These are phyloP conservation scores for Lachnellula subtilissima DNA, from an alignment of 2,329 filamentous ascomycete genomes.

Conservation along the genomic window DNA sequence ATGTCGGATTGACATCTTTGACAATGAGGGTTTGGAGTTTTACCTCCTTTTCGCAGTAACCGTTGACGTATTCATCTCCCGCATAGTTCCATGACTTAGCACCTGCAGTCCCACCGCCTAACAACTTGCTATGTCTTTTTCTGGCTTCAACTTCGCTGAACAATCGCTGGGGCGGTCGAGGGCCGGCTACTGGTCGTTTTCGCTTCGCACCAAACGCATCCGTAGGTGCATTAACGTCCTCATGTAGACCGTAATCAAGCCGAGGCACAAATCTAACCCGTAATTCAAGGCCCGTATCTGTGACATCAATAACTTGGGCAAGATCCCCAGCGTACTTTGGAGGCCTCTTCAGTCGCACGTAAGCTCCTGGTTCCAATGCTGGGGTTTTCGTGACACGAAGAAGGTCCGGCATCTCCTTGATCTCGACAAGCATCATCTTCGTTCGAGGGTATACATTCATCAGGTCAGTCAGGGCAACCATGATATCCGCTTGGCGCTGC, in stretches of 20 bases:
- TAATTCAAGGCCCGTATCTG: constrained; percentile 86
- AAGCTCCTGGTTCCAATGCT: constrained; percentile 78
- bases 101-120: constrained; percentile 40
- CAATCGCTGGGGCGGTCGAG: constrained; percentile 77
- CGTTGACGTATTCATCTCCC: constrained; percentile 84
- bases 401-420: constrained; percentile 98
- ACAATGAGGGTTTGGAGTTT: constrained; percentile 82
- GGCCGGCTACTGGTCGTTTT: constrained; percentile 64
- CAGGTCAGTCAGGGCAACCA: constrained; percentile 76
- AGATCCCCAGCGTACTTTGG: constrained; percentile 83
- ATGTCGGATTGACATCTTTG: constrained; percentile 84
- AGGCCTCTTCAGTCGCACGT: constrained; percentile 79
- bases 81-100: constrained; percentile 76
- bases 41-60: constrained; percentile 90
- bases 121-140: constrained; percentile 68
- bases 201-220: constrained; percentile 54
- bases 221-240: constrained; percentile 56
- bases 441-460: constrained; percentile 85
- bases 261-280: constrained; percentile 83
- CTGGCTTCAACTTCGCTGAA: constrained; percentile 92
- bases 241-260: constrained; percentile 84
- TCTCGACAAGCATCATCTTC: constrained; percentile 82
- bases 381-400: constrained; percentile 84
- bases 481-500: constrained; percentile 77
- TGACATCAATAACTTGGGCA: constrained; percentile 87